A percentile compares a stretch with the other conserved stretches of the same genome.
phyloP scores from a whole-genome alignment of 352 stramenopile species.

The Phytopythium delawarense region DNA sequence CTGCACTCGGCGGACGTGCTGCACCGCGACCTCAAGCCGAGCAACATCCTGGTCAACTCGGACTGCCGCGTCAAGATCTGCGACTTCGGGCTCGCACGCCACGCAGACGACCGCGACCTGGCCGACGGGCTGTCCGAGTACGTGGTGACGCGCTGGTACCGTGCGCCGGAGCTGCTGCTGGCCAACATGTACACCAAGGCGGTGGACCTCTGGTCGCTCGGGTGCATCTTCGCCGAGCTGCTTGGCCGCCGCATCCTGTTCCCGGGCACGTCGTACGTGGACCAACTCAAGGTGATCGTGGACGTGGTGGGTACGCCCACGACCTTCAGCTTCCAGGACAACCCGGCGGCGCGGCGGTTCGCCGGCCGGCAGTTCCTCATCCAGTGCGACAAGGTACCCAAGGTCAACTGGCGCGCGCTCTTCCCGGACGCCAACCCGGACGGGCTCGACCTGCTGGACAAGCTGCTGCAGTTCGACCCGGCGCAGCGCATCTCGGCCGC shows the following conservation, averaged over 20 bases:
- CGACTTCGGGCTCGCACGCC: conserved; percentile 86
- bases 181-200: conserved; percentile 83
- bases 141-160: conserved; percentile 93
- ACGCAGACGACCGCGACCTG: conserved; percentile 74
- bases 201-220: conserved; percentile 96
- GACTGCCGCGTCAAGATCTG: conserved; percentile 87
- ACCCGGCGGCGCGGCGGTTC: conserved; percentile 77
- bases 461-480: conserved; percentile 86
- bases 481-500: conserved; percentile 78
- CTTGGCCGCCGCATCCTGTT: conserved; percentile 87
- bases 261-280: conserved; percentile 81
- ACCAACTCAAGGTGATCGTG: conserved; percentile 86
- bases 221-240: conserved; percentile 99
- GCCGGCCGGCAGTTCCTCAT: conserved; percentile 79
- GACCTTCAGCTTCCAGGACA: conserved; percentile 86
- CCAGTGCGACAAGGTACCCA: conserved; percentile 61
- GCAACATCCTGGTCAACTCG: conserved; percentile 96
- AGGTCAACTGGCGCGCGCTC: conserved; percentile 71
- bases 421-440: conserved; percentile 85
- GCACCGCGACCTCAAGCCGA: conserved; percentile 96
- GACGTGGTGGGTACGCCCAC: conserved; percentile 80
- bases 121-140: conserved; percentile 90
- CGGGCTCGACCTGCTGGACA: conserved; percentile 82
- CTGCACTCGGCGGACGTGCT: conserved; percentile 95
- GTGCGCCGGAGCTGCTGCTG: conserved; percentile 78